Conservation (phyloP, 225 moss, liverwort and hornwort genomes). For the Sphagnum tenellum region DNA sequence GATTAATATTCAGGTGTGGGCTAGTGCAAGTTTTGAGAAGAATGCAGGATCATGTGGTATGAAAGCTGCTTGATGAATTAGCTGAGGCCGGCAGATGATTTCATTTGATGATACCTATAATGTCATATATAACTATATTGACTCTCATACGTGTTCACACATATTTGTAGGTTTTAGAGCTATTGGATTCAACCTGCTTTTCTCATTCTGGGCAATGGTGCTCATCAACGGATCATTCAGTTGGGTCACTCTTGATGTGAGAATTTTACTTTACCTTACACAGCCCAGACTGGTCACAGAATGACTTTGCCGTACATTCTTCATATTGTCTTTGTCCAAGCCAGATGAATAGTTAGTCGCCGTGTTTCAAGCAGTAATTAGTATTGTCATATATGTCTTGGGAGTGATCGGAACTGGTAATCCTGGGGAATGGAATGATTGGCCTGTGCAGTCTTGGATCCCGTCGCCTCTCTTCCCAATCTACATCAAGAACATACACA, state of each 20-base stretch:
- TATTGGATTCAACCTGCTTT: slow-evolving; percentile 10
- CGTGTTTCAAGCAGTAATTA: no score
- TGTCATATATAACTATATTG: not conserved
- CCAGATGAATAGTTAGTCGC: no score
- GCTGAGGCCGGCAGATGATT: no score
- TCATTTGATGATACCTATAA: no score
- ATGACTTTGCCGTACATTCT: no score
- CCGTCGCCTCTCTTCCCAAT: slow-evolving; percentile 20
- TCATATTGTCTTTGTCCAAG: no score
- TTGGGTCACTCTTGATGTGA: slow-evolving; percentile 17
- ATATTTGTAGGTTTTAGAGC: slow-evolving; percentile 15
- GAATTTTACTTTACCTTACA: not conserved
- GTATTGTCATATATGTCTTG: not conserved
- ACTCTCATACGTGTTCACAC: not conserved
- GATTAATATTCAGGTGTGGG: no score
- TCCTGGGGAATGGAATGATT: no score
- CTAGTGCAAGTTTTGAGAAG: no score
- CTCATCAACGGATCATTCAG: slow-evolving; percentile 16
- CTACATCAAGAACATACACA: slow-evolving; percentile 17
- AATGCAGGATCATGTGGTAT: no score
- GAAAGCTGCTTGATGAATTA: no score
- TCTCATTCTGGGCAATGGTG: slow-evolving; percentile 9
- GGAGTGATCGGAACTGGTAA: no score
- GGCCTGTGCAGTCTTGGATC: slow-evolving; percentile 6
- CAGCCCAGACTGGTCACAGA: not conserved